Evolutionary conservation across 2,329 filamentous ascomycete species (phyloP), one percentile per base, ranked within the genome.

Genomic region (Colletotrichum abscissum): DNA sequence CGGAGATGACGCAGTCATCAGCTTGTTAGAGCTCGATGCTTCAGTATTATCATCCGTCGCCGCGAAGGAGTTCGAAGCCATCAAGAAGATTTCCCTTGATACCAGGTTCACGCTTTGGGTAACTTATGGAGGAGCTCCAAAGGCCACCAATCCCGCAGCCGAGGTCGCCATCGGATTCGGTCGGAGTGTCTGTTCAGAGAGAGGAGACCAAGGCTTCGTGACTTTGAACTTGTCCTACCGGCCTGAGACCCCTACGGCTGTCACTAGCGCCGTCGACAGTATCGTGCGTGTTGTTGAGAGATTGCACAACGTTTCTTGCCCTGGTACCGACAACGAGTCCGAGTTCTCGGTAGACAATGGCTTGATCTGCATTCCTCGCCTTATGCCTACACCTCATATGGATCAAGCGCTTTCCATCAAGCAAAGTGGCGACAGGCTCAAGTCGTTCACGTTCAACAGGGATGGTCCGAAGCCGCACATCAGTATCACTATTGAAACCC

Each of bases 31-130:
- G 55, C 16, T 57, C 7, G 55, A 57, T 24, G 5, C 9, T 26
- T 24, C 11, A n/a, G 66, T 60, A 1, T 68, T 79, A 5, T 75
- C 72, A 3, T 30, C 26, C 8, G 55, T 57, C 16, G 16, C 26
- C 28, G 55, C 26, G 4, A n/a, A 9, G 19, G 16, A 57, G 14
- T 30, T 57, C 16, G 35, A 30, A 14, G 35, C 30, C 4, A 35
- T 22, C 35, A 58, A 67, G 35, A n/a, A 26, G 22, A 19, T 67
- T 14, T 30, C 5, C 11, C 35, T 57, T 2, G 26, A 30, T 19
- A 30, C 55, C 7, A 19, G 30, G n/a, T n/a, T 5, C 8, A 28
- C 30, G 28, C 14, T 57, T 8, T 57, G 55, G 55, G 19, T 57
- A 6, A 57, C 55, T 6, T 30, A 28, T 2, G 55, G 55, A 7